Evolutionary conservation across 179 eudicot species (phyloP).

Genomic region (Corrigiola litoralis): DNA sequence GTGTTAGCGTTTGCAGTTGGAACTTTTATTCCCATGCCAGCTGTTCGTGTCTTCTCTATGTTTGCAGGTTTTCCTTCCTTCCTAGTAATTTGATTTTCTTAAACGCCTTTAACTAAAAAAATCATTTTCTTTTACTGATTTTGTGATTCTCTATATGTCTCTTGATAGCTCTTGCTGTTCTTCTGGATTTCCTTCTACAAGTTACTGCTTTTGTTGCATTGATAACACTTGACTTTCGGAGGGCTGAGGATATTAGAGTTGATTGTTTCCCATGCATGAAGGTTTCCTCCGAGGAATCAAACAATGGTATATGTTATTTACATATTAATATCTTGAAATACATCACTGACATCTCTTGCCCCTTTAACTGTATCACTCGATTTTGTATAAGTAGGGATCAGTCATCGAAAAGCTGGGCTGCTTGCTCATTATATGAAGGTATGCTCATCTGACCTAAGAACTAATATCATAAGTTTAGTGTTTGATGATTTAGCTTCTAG

Average conservation of each 20-base stretch:
- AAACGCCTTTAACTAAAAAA: neutral
- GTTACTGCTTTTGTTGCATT: constrained; percentile 98
- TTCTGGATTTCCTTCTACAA: constrained; percentile 94
- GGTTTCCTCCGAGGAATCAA: constrained; percentile 28
- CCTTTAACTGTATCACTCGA: constrained; percentile 1
- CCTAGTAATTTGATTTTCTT: neutral
- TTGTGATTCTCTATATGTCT: constrained; percentile 22
- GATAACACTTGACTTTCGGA: constrained; percentile 76
- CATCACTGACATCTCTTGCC: neutral
- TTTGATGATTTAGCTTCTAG: neutral
- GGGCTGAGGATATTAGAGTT: constrained; percentile 83
- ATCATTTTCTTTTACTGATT: constrained; percentile 1
- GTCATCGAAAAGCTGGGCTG: constrained; percentile 61
- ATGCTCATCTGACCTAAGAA: neutral
- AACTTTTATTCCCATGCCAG: constrained; percentile 97
- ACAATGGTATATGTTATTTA: constrained; percentile 25
- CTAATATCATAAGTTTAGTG: neutral
- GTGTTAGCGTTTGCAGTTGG: constrained; percentile 99
- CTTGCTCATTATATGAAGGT: constrained; percentile 97
- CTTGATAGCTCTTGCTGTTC: constrained; percentile 82
- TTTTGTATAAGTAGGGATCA: constrained; percentile 40
- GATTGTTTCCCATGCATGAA: constrained; percentile 94
- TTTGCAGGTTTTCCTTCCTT: constrained; percentile 70
- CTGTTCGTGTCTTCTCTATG: constrained; percentile 97
- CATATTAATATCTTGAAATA: too few relatives aligned